Evolutionary conservation across 2,329 filamentous ascomycete species (phyloP).

Genomic region (Fusarium longipes): DNA sequence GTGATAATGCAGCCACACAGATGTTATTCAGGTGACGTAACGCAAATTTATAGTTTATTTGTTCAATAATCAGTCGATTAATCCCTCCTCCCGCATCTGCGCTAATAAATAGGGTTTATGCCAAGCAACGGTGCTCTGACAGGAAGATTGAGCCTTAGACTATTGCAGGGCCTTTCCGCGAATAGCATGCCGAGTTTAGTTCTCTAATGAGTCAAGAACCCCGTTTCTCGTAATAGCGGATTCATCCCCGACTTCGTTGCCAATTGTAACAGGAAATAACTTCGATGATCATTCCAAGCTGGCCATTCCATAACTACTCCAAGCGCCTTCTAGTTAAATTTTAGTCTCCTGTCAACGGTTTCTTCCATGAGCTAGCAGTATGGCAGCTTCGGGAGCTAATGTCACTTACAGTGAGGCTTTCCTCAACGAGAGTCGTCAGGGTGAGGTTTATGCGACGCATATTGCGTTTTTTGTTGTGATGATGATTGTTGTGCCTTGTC

Average conservation of each 20-base stretch:
- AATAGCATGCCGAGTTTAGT: no score
- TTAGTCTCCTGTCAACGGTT: fast-evolving
- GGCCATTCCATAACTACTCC: neutral
- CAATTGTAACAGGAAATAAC: no score
- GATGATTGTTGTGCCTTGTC: constrained; percentile 4
- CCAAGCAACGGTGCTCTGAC: no score
- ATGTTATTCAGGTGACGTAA: neutral
- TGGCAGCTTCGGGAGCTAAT: neutral
- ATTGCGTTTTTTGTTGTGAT: neutral
- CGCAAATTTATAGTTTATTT: neutral
- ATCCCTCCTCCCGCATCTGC: no score
- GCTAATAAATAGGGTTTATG: no score
- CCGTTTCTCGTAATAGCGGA: no score
- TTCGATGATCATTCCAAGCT: neutral
- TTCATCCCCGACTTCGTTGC: no score
- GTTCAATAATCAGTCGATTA: no score
- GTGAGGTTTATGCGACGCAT: constrained; percentile 1
- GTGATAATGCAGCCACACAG: neutral
- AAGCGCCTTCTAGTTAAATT: neutral
- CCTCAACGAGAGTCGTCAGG: neutral
- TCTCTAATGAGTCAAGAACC: no score
- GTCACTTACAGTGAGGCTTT: neutral
- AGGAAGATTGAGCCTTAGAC: no score
- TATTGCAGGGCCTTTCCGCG: no score
- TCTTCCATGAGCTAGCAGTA: neutral